Base-by-base conservation (phyloP, 148 eudicot species). In the Oxyria digyna region DNA sequence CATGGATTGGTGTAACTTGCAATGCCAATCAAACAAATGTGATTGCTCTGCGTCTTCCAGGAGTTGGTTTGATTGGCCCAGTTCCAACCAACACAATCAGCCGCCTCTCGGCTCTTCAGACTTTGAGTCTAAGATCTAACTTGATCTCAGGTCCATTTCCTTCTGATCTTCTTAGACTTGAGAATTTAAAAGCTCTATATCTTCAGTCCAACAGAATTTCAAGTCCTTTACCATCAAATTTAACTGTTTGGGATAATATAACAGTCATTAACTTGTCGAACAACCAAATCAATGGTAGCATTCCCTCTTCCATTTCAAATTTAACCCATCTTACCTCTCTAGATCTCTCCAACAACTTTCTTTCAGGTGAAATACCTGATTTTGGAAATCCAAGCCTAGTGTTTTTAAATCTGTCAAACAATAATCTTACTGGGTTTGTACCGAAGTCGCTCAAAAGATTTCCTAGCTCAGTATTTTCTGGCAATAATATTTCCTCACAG, bases 271-370 rank as follows among this genome's bases (percentile, higher is more conserved):
- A 88, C 71, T 65, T 88, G 48, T 85, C 92, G 18, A 79, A 82
- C 72, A 91, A 91, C 69, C 72, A 85, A 62, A 78, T 91, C 35
- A 82, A 73, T n/a, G 97, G 97, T 10, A 67, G 29, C 54, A 26
- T 91, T 46, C 65, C 65, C 35, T 45, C 70, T 18, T 82, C 85
- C 5, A 59, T 82, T 10, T 77, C 81, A 10, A 77, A 75, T 59
- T 68, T 82, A 81, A 74, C 77, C 49, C 81, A 73, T 38, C 75
- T 82, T 27, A 65, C 80, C 18, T 71, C 75, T 50, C 68, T 82
- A 49, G 67, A 50, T 75, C 81, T 82, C 70, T 76, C 79, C 17
- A 74, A 74, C 20, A 82, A 82, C 72, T 79, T 74, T 0, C 75
- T 79, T 70, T 82, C 85, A 18, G 85, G 85, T 50, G 75, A 71